Evolutionary conservation across 2,329 filamentous ascomycete genomes (phyloP).

Genomic region (Scopulariopsis brevicaulis): DNA sequence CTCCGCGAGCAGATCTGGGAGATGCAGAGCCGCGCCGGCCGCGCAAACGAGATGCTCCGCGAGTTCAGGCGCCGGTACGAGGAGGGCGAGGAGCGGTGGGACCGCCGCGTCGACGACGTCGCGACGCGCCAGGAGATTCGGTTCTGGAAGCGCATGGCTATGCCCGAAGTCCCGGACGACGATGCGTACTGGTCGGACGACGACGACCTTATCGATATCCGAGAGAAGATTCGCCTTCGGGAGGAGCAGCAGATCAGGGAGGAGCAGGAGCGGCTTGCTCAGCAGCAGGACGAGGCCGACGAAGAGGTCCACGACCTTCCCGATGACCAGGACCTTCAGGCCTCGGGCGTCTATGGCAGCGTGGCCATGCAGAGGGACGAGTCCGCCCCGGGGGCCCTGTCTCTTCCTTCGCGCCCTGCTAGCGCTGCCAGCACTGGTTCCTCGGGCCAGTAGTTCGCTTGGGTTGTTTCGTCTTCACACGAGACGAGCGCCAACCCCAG

Average conservation of each 20-base stretch:
- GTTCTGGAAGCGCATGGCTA: constrained; percentile 57
- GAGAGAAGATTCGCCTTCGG: constrained; percentile 44
- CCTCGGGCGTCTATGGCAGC: neutral
- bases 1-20: constrained; percentile 57
- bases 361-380: constrained; percentile 6
- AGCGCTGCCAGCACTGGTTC: constrained; percentile 5
- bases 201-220: constrained; percentile 49
- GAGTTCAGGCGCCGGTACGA: constrained; percentile 44
- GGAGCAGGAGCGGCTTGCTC: constrained; percentile 10
- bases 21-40: constrained; percentile 49
- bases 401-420: constrained; percentile 1
- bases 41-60: constrained; percentile 45
- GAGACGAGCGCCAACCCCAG: neutral
- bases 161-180: constrained; percentile 48
- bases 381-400: neutral
- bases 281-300: constrained; percentile 1
- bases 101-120: constrained; percentile 38
- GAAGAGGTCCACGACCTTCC: neutral
- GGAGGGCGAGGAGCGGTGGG: constrained; percentile 41
- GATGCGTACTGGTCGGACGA: constrained; percentile 54
- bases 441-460: neutral
- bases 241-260: constrained; percentile 34
- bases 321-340: constrained; percentile 24
- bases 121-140: constrained; percentile 46
- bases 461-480: neutral